Evolutionary conservation across 2,329 filamentous ascomycete species (phyloP).

Genomic region (Claviceps sp.): DNA sequence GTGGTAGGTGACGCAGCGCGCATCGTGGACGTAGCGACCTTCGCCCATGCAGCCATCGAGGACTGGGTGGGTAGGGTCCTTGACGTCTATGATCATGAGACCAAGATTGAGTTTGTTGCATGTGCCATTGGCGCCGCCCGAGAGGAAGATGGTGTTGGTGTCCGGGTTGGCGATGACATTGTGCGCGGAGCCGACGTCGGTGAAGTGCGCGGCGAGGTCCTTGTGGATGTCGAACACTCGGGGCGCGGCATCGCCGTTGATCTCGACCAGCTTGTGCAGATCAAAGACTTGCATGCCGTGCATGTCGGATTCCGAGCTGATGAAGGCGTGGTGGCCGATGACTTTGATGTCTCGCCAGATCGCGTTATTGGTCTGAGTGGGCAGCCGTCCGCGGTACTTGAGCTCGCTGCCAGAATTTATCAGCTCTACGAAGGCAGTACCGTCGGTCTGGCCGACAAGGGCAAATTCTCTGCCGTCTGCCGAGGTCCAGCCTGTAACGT

Average conservation of each 20-base stretch:
- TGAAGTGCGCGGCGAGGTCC: conserved; percentile 22
- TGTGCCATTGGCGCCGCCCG: conserved; percentile 19
- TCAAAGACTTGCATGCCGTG: conserved; percentile 53
- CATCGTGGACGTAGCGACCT: conserved; percentile 39
- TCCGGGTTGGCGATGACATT: conserved; percentile 29
- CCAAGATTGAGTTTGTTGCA: conserved; percentile 28
- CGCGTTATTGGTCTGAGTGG: conserved; percentile 22
- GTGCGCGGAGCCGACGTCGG: conserved; percentile 26
- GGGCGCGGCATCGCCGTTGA: conserved; percentile 21
- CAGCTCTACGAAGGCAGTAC: conserved; percentile 33
- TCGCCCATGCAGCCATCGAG: conserved; percentile 33
- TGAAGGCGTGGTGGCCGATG: conserved; percentile 21
- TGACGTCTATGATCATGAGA: conserved; percentile 41
- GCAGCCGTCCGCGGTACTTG: conserved; percentile 30
- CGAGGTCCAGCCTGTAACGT: conserved; percentile 7
- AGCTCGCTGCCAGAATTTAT: conserved; percentile 24
- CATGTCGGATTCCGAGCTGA: conserved; percentile 27
- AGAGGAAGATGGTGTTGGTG: conserved; percentile 28
- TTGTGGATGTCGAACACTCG: conserved; percentile 15
- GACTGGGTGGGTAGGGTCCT: conserved; percentile 35
- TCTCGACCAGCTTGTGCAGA: conserved; percentile 35
- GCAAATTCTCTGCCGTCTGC: conserved; percentile 29
- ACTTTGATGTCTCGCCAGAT: conserved; percentile 29
- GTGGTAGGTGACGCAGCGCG: conserved; percentile 38
- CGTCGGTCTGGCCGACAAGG: conserved; percentile 31